Evolutionary conservation across 2,329 filamentous ascomycete genomes (phyloP).

Genomic region (Curvularia hawaiiensis): DNA sequence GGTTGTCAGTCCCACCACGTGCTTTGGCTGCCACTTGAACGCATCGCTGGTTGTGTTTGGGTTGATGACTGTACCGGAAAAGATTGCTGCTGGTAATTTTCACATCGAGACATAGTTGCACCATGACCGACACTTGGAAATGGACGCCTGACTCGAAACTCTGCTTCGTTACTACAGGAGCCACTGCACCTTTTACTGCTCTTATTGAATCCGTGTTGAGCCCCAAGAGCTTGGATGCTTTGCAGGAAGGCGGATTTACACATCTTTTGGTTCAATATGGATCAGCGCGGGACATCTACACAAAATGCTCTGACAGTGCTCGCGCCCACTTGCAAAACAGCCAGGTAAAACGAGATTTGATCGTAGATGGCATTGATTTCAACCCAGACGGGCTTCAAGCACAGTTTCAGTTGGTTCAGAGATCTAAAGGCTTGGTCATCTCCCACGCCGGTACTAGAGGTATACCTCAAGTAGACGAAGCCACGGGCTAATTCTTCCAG

Average conservation of each 20-base stretch:
- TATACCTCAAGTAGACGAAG: neutral
- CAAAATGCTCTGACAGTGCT: conserved; percentile 33
- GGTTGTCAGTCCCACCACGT: conserved; percentile 5
- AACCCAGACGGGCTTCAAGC: conserved; percentile 62
- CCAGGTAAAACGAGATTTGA: conserved; percentile 20
- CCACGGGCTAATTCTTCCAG: conserved; percentile 53
- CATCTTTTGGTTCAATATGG: conserved; percentile 83
- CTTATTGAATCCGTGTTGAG: conserved; percentile 71
- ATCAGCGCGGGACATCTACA: conserved; percentile 62
- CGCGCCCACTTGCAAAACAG: conserved; percentile 17
- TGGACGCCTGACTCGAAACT: conserved; percentile 45
- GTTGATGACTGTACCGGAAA: neutral
- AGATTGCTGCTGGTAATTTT: neutral
- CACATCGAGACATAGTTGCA: neutral
- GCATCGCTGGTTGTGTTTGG: neutral
- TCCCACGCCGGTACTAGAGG: conserved; percentile 78
- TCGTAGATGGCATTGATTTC: conserved; percentile 69
- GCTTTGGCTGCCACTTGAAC: neutral
- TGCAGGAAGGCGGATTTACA: conserved; percentile 68
- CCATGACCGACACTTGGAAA: conserved; percentile 28
- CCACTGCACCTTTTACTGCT: conserved; percentile 80
- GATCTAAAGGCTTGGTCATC: conserved; percentile 74
- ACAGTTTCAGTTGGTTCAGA: conserved; percentile 62
- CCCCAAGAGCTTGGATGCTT: conserved; percentile 64
- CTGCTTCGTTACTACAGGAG: conserved; percentile 90